Conservation (phyloP, 306 rosid species). For the Erythrophleum fordii region DNA sequence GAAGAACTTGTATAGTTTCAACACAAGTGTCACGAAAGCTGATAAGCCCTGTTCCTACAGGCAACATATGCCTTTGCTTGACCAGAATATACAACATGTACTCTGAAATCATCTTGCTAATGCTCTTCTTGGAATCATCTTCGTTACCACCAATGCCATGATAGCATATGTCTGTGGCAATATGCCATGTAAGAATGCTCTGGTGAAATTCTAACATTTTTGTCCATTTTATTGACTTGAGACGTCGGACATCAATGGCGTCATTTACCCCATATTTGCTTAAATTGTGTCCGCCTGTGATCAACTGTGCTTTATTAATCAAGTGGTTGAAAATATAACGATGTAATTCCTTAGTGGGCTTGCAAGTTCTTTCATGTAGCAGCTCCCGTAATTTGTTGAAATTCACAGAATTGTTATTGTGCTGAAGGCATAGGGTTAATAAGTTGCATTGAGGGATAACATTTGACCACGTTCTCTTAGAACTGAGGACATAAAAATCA, state of each 20-base stretch:
- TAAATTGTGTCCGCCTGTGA: background rate
- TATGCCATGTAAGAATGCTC: conserved; percentile 28
- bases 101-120: background rate
- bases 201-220: background rate
- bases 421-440: background rate
- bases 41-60: conserved; percentile 4
- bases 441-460: background rate
- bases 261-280: background rate
- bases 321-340: background rate
- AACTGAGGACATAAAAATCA: too few species aligned
- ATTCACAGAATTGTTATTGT: background rate
- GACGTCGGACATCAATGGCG: background rate
- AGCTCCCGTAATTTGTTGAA: too few species aligned
- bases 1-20: background rate
- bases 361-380: background rate
- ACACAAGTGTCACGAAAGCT: background rate
- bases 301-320: background rate
- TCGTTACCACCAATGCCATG: background rate
- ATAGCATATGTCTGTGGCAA: background rate
- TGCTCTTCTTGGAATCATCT: background rate
- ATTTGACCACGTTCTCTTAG: background rate
- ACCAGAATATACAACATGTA: conserved; percentile 26
- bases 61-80: background rate
- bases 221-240: conserved; percentile 17
- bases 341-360: background rate